Base-by-base conservation (phyloP, 352 stramenopile species). In the Globisporangium canariense region DNA sequence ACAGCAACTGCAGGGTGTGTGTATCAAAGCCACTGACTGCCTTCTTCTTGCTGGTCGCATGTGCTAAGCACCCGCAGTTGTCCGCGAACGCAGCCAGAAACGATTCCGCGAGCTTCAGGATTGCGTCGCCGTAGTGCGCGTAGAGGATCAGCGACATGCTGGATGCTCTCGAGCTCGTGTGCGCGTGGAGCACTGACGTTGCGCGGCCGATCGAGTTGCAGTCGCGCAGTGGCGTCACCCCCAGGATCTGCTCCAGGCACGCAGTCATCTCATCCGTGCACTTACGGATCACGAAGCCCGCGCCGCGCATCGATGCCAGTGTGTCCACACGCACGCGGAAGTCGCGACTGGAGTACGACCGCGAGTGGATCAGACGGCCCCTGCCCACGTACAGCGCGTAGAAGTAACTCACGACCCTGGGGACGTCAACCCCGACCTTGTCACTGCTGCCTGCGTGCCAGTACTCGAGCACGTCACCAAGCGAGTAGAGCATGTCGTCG, bases 181-280 rank as follows among this genome's bases (percentile, higher is more conserved):
- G 22, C 18, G 22, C 14, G 22, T 54, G 4, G 11, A 54, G 47
- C 22, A 36, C 22, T 5, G 10, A 20, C 13, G 25, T 54, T 28
- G 28, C 25, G 50, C 50, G 50, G 28, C 50, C 14, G 50, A 56
- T 40, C 14, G 50, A 56, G 6, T 25, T 56, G 50, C 50, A 56
- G 28, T 56, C 50, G 13, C 25, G 50, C 10, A 40, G 50, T 25
- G 50, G 50, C 14, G 18, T 32, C 25, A 56, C 25, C 5, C n/a
- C 50, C 28, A 56, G 50, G 50, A 56, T 56, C 50, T 38, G 50
- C 50, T 56, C 25, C 25, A 56, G 1, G 25, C 11, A 56, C 2
- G 25, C 50, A 14, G 30, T 56, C 50, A 56, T 56, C 14, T 56
- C 50, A 28, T 56, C 50, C 14, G 25, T 40, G 50, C 50, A 56